phyloP scores from a whole-genome alignment of 768 basidiomycete species.

The Lactarius sp. region DNA sequence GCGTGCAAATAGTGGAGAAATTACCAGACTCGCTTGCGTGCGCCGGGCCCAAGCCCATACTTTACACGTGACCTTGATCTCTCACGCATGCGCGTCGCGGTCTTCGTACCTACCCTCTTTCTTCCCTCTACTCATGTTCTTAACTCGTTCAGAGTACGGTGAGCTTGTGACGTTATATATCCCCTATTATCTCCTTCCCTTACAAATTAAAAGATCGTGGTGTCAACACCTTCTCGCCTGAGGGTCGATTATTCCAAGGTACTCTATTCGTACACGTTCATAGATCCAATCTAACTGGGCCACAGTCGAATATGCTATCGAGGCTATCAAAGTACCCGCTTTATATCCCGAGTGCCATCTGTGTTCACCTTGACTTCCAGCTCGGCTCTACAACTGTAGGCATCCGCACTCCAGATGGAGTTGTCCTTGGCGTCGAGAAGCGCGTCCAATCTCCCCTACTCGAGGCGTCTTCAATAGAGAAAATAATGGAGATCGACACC shows the following conservation, averaged over 20 bases:
- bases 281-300: constrained; percentile 24
- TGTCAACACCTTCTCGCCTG: constrained; percentile 98
- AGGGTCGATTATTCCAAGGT: constrained; percentile 99
- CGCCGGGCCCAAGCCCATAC: too few species aligned
- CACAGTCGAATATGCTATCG: constrained; percentile 95
- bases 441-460: constrained; percentile 95
- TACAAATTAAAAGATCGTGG: constrained; percentile 68
- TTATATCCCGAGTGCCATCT: not conserved
- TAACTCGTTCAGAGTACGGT: constrained; percentile 96
- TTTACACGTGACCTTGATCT: constrained; percentile 5
- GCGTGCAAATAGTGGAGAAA: too few species aligned
- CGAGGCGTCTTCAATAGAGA: constrained; percentile 94
- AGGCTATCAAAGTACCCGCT: constrained; percentile 83
- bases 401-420: constrained; percentile 84
- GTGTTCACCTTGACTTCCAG: constrained; percentile 38
- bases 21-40: too few species aligned
- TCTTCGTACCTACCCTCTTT: not conserved
- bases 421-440: constrained; percentile 95
- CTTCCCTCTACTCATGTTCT: constrained; percentile 55
- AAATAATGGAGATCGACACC: constrained; percentile 98
- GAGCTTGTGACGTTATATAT: constrained; percentile 2
- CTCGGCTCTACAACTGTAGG: constrained; percentile 98
- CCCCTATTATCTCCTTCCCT: constrained; percentile 2
- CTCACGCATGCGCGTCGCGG: constrained; percentile 23
- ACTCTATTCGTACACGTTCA: constrained; percentile 23